Evolutionary conservation across 2,329 filamentous ascomycete genomes (phyloP), one percentile per base, ranked within the genome.

Genomic region (Chalaropsis ovoidea): DNA sequence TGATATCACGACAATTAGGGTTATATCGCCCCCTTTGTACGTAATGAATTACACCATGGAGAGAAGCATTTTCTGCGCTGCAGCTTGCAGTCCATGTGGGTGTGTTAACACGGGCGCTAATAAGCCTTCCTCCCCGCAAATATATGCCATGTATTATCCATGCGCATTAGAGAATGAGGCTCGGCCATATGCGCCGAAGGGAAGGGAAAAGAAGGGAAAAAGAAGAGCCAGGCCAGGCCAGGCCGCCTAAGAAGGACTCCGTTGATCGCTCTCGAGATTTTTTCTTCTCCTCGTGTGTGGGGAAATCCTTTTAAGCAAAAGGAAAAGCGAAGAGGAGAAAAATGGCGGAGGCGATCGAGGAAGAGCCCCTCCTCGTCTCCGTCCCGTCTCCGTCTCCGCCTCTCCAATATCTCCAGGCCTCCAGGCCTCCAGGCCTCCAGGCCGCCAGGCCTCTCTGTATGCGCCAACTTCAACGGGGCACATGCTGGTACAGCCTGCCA

Each of bases 201-300:
- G 11, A 3, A 35, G 17, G 27, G 22, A 10, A 31, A 56, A 15
- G 15, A 35, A 31, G 27, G 22, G 24, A 31, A 56, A 56, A 17
- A 27, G 42, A n/a, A 43, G 17, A 43, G 42, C 31, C 42, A 31
- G 31, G 31, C 31, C 2, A 6, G 6, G 31, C 3, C 31, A 31
- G 31, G 6, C n/a, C n/a, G 31, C 31, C 31, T 3, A 31, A 31
- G 31, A 19, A 17, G 19, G 45, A 49, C 45, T 49, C 45, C 45
- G 45, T 49, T 49, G 45, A 49, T 49, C 45, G 45, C 45, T 49
- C 45, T 49, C n/a, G 19, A 49, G 45, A 49, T 49, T 49, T 49
- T 49, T 47, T 19, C 3, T n/a, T 49, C 45, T 19, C n/a, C 31
- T 31, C 45, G 22, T 19, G 45, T 49, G 45, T 49, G 45, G 45